Evolutionary conservation across 352 stramenopile species (phyloP).

Genomic region (Phytopythium boreale): DNA sequence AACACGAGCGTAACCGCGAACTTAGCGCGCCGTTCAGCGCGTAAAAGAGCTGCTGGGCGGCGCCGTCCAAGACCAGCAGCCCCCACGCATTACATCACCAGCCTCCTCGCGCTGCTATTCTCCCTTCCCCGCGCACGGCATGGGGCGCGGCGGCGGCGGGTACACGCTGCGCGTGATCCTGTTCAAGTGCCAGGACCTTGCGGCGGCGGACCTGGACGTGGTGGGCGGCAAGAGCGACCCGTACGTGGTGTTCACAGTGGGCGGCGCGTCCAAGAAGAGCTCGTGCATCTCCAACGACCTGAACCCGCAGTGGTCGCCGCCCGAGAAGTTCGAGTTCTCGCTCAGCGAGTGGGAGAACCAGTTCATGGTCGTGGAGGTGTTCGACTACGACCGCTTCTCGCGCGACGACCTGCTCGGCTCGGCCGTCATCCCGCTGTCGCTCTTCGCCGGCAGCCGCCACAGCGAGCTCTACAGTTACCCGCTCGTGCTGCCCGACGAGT

Average conservation of each 20-base stretch:
- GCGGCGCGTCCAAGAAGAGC: constrained; percentile 49
- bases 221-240: constrained; percentile 71
- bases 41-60: no score
- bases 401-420: constrained; percentile 73
- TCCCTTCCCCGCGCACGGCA: background rate
- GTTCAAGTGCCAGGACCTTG: constrained; percentile 60
- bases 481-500: constrained; percentile 58
- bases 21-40: no score
- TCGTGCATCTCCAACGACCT: constrained; percentile 60
- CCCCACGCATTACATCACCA: no score
- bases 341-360: constrained; percentile 57
- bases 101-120: no score
- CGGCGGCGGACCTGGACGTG: constrained; percentile 41
- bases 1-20: no score
- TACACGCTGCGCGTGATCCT: constrained; percentile 55
- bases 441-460: constrained; percentile 56
- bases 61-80: no score
- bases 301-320: constrained; percentile 65
- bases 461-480: constrained; percentile 69
- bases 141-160: background rate
- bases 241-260: constrained; percentile 69
- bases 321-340: constrained; percentile 75
- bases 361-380: constrained; percentile 67
- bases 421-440: constrained; percentile 56
- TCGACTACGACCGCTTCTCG: constrained; percentile 67